phyloP scores from a whole-genome alignment of 2,329 filamentous ascomycete species.

The Metarhizium album region DNA sequence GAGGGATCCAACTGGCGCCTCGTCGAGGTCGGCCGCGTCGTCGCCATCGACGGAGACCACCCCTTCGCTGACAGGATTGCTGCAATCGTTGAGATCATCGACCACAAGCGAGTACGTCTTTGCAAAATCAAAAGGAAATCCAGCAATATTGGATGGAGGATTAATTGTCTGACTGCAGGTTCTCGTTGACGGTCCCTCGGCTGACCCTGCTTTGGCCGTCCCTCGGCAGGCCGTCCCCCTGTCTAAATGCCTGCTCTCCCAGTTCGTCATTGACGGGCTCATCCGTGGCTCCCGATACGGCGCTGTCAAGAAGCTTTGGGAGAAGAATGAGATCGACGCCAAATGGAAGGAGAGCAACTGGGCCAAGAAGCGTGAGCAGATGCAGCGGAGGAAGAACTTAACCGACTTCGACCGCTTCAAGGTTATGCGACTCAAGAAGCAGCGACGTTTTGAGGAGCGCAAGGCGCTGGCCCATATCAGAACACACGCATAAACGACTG shows the following conservation, averaged over 20 bases:
- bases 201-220: conserved; percentile 67
- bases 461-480: conserved; percentile 93
- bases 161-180: conserved; percentile 43
- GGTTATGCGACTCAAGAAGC: conserved; percentile 98
- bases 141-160: not conserved
- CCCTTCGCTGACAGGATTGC: conserved; percentile 78
- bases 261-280: conserved; percentile 76
- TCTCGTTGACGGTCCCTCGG: conserved; percentile 88
- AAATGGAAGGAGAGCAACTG: conserved; percentile 89
- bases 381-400: conserved; percentile 76
- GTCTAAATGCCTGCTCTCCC: conserved; percentile 76
- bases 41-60: conserved; percentile 74
- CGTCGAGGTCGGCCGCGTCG: conserved; percentile 96
- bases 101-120: conserved; percentile 97
- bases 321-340: conserved; percentile 79
- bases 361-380: conserved; percentile 86
- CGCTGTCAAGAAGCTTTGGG: conserved; percentile 80
- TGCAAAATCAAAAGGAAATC: not conserved
- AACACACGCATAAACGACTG: conserved; percentile 56
- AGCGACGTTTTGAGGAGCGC: conserved; percentile 95
- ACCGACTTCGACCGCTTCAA: conserved; percentile 99
- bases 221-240: conserved; percentile 81
- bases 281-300: conserved; percentile 76
- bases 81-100: conserved; percentile 97
- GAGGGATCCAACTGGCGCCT: conserved; percentile 81